phyloP scores from a whole-genome alignment of 148 eudicot genomes.

The Rhododendron ovatum region DNA sequence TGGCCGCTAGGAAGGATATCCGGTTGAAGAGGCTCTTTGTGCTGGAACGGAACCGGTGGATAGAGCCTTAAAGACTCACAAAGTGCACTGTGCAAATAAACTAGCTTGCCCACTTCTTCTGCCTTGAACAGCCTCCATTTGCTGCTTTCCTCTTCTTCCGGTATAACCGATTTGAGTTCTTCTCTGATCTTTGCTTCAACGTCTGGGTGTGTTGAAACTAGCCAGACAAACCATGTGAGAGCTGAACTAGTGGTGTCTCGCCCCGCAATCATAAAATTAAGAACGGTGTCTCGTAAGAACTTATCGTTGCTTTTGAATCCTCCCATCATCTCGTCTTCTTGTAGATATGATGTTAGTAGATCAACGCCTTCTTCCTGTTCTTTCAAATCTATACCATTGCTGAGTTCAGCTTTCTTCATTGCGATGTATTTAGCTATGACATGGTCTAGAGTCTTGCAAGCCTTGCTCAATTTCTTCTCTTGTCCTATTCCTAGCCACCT shows the following conservation, averaged over 20 bases:
- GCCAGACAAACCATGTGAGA: constrained; percentile 42
- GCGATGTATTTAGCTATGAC: constrained; percentile 27
- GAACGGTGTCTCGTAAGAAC: constrained; percentile 46
- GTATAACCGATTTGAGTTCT: constrained; percentile 17
- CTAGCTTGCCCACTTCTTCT: constrained; percentile 22
- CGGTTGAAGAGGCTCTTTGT: constrained; percentile 30
- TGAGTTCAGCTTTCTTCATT: constrained; percentile 23
- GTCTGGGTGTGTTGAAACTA: constrained; percentile 29
- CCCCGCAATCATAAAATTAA: constrained; percentile 57
- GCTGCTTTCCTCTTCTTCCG: background rate
- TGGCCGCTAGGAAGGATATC: constrained; percentile 43
- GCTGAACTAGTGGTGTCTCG: constrained; percentile 45
- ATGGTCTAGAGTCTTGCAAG: constrained; percentile 33
- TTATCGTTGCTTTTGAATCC: constrained; percentile 22
- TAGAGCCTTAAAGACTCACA: constrained; percentile 35
- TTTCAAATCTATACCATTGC: background rate
- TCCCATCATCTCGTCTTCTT: constrained; percentile 13
- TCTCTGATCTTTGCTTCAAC: constrained; percentile 29
- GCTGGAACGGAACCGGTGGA: constrained; percentile 43
- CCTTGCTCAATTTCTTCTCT: constrained; percentile 33
- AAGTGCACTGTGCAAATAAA: constrained; percentile 32
- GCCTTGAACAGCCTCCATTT: constrained; percentile 8
- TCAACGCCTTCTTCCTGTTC: constrained; percentile 20
- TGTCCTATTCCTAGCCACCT: constrained; percentile 48
- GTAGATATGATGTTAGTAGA: constrained; percentile 34